Conservation (phyloP, 768 basidiomycete species). For the Boletus bicolor region DNA sequence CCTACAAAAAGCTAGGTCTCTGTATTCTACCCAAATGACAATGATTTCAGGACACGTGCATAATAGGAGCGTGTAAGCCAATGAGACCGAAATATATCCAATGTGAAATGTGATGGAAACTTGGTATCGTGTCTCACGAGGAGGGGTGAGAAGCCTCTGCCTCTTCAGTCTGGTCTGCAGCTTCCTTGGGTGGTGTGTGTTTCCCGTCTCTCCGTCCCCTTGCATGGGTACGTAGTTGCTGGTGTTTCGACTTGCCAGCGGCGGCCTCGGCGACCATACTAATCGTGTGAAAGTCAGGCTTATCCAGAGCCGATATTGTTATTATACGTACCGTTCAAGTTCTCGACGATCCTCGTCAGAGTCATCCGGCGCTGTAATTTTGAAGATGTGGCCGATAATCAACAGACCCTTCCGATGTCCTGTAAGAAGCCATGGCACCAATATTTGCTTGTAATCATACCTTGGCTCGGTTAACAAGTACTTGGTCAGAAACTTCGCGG, state of each 20-base stretch:
- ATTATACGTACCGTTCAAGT: slow-evolving; percentile 73
- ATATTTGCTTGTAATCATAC: slow-evolving; percentile 35
- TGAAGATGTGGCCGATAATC: slow-evolving; percentile 87
- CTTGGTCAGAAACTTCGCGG: slow-evolving; percentile 62
- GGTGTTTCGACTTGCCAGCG: slow-evolving; percentile 62
- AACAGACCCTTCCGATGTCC: slow-evolving; percentile 63
- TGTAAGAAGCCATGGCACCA: neutral
- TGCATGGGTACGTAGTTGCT: slow-evolving; percentile 30
- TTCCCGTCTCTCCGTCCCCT: slow-evolving; percentile 35
- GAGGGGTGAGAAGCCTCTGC: slow-evolving; percentile 10
- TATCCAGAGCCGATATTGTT: neutral
- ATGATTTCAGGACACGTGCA: slow-evolving; percentile 14
- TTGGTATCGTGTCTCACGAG: slow-evolving; percentile 12
- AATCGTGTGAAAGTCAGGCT: slow-evolving; percentile 6
- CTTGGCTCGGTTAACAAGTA: slow-evolving; percentile 82
- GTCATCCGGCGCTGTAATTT: slow-evolving; percentile 78
- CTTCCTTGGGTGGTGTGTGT: slow-evolving; percentile 36
- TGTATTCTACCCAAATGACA: slow-evolving; percentile 15
- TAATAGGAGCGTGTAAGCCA: slow-evolving; percentile 16
- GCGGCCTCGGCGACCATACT: slow-evolving; percentile 90
- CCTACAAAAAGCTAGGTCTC: slow-evolving; percentile 5
- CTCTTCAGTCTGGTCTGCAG: slow-evolving; percentile 26
- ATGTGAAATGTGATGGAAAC: slow-evolving; percentile 13
- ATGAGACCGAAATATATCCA: slow-evolving; percentile 17
- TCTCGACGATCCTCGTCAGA: slow-evolving; percentile 92